Evolutionary conservation across 75 land plant species (phyloP).

Genomic region (Pinus tabuliformis): DNA sequence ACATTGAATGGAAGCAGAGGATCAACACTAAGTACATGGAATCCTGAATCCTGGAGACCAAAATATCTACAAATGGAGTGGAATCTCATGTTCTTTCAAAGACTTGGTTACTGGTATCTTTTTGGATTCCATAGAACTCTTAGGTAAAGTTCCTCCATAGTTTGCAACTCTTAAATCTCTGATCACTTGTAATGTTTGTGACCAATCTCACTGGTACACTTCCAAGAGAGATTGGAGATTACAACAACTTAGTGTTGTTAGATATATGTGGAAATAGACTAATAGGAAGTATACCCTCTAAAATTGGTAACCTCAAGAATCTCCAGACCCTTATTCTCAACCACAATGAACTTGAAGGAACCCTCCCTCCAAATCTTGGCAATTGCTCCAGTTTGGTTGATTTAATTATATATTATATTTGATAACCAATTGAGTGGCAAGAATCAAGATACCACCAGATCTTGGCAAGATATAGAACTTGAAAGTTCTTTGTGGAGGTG

Average conservation of each 20-base stretch:
- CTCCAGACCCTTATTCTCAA: too few species aligned
- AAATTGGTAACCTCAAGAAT: too few species aligned
- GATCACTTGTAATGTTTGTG: conserved; percentile 48
- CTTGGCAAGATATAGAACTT: too few species aligned
- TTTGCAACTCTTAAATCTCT: conserved; percentile 32
- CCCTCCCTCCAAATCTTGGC: too few species aligned
- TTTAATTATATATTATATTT: too few species aligned
- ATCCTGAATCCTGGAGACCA: conserved; percentile 12
- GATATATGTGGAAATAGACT: conserved; percentile 63
- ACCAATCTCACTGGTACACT: conserved; percentile 71
- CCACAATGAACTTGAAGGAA: too few species aligned
- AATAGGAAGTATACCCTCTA: conserved; percentile 50
- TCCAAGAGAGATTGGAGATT: conserved; percentile 42
- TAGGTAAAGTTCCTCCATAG: conserved; percentile 40
- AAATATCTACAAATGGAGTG: conserved; percentile 43
- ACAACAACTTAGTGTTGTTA: conserved; percentile 17
- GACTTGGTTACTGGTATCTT: conserved; percentile 17
- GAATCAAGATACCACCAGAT: too few species aligned
- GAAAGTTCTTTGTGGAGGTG: too few species aligned
- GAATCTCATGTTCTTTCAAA: conserved; percentile 36
- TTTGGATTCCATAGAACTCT: conserved; percentile 36
- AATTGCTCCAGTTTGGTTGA: too few species aligned
- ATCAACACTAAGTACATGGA: too few species aligned
- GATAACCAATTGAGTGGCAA: too few species aligned
- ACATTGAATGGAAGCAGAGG: too few species aligned